These are phyloP conservation scores for Xylaria scruposa DNA, from an alignment of 495 filamentous ascomycete species.

Conservation along the genomic window DNA sequence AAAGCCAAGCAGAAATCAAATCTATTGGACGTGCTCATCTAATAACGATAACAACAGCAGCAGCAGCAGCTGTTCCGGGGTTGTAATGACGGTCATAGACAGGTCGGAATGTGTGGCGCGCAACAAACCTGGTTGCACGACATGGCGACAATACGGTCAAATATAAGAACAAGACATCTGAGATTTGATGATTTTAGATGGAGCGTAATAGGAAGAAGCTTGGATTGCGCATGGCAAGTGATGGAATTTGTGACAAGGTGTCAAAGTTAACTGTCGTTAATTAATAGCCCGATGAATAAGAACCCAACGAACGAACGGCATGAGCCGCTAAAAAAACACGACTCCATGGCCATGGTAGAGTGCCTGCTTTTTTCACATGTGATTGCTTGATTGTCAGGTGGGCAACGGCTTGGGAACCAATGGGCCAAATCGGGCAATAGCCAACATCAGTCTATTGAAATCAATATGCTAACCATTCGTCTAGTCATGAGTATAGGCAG, in stretches of 20 bases:
- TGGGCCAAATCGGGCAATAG: not conserved
- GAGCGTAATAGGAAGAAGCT: not conserved
- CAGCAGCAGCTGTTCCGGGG: not conserved
- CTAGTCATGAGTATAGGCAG: not conserved
- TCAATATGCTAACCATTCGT: not conserved
- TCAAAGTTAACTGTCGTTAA: not conserved
- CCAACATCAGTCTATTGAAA: not conserved
- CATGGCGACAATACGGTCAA: not conserved
- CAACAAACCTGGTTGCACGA: not conserved
- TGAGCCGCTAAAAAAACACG: not conserved
- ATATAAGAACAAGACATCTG: not conserved
- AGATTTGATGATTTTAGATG: not conserved
- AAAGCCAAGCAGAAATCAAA: not conserved
- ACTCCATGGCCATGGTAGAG: not conserved
- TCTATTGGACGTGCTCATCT: not conserved
- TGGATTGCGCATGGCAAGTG: not conserved
- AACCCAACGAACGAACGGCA: not conserved
- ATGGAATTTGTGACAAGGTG: not conserved
- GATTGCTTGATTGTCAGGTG: constrained; percentile 1
- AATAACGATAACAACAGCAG: not conserved
- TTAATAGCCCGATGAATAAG: not conserved
- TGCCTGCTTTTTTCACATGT: not conserved
- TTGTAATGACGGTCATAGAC: constrained; percentile 2
- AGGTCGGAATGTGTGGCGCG: not conserved
- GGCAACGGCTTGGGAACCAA: not conserved